Percentiles rank a stretch among this genome's conserved stretches.
Evolutionary conservation across 257 asterid species (phyloP).

Genomic region (Verbascum thapsus): DNA sequence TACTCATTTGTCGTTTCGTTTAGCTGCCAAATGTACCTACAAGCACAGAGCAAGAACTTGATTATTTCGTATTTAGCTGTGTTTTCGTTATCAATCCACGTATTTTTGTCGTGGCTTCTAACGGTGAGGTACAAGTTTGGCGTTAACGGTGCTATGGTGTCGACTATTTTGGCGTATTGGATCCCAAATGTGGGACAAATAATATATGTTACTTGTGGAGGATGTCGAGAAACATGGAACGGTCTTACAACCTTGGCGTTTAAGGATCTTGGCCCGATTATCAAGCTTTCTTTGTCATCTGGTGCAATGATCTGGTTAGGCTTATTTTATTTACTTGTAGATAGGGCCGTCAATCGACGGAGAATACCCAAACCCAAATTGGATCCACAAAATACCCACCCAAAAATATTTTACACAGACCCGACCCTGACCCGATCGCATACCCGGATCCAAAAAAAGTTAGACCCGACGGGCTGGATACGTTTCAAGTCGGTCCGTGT

Average conservation of each 20-base stretch:
- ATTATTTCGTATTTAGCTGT: slow-evolving; percentile 68
- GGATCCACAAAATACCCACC: no score
- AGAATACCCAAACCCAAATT: no score
- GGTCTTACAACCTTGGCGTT: slow-evolving; percentile 64
- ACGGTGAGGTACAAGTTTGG: slow-evolving; percentile 52
- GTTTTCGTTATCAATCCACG: slow-evolving; percentile 46
- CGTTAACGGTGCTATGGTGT: slow-evolving; percentile 61
- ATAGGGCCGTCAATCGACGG: no score
- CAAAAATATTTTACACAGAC: no score
- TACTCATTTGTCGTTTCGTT: slow-evolving; percentile 57
- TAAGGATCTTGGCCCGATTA: slow-evolving; percentile 63
- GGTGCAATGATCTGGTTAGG: slow-evolving; percentile 79
- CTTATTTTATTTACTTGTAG: neutral
- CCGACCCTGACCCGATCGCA: no score
- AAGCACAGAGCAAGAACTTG: slow-evolving; percentile 79
- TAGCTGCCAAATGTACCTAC: slow-evolving; percentile 78
- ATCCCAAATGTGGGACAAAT: slow-evolving; percentile 72
- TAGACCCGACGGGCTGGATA: no score
- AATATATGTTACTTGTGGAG: slow-evolving; percentile 49
- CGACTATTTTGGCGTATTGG: slow-evolving; percentile 71
- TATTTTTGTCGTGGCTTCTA: slow-evolving; percentile 66
- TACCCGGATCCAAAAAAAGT: no score
- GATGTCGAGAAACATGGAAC: slow-evolving; percentile 74
- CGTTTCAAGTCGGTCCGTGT: no score
- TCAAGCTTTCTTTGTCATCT: slow-evolving; percentile 74